A percentile compares a stretch with the other conserved stretches of the same genome.
Evolutionary conservation across 495 filamentous ascomycete genomes (phyloP).

Genomic region (Neurospora sp.): DNA sequence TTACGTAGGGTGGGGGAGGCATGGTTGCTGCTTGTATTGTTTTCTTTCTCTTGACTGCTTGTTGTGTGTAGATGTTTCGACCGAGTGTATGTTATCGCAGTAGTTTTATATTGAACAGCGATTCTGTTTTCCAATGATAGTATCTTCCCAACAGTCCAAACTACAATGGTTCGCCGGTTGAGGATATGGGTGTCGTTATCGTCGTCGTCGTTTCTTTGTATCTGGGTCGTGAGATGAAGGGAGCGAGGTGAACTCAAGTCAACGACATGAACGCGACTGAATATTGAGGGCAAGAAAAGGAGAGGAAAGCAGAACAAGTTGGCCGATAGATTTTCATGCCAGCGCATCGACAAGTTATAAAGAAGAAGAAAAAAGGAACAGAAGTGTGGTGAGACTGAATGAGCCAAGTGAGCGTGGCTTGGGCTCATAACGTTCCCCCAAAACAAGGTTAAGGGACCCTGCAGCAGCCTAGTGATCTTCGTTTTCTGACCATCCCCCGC

Average conservation of each 20-base stretch:
- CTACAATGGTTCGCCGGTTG: no score
- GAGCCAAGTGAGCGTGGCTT: neutral
- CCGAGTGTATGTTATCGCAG: no score
- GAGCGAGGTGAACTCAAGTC: neutral
- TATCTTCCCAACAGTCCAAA: no score
- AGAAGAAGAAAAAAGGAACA: neutral
- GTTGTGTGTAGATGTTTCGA: no score
- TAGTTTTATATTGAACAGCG: no score
- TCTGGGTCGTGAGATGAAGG: neutral
- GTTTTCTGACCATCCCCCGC: neutral
- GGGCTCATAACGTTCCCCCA: neutral
- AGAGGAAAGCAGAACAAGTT: neutral
- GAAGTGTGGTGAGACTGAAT: neutral
- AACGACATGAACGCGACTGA: neutral
- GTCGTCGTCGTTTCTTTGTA: neutral
- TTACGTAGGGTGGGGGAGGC: conserved; percentile 8
- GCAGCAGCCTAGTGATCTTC: neutral
- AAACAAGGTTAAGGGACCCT: neutral
- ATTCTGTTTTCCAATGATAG: no score
- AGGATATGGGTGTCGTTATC: neutral
- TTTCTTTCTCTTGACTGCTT: no score
- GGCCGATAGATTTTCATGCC: neutral
- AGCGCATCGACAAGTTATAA: neutral
- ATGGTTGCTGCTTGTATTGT: conserved; percentile 1
- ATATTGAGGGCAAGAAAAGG: neutral